Conservation (phyloP, 768 basidiomycete genomes). For the Collybiopsis luxurians region DNA sequence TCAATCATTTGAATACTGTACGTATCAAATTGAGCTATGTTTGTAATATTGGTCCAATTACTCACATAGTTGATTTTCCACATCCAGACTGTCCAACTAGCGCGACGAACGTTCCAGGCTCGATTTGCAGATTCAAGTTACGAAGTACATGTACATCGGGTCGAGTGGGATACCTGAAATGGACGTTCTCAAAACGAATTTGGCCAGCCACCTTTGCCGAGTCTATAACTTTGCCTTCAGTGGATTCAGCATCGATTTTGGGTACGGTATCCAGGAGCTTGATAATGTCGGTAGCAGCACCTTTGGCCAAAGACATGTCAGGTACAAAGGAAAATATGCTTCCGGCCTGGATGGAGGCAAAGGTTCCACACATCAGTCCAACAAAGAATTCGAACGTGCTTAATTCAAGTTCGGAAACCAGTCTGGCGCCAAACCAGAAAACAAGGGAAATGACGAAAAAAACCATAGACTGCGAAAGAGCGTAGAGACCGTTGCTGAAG, state of each 20-base stretch:
- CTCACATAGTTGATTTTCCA: constrained; percentile 81
- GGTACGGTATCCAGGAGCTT: constrained; percentile 70
- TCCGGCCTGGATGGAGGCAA: constrained; percentile 85
- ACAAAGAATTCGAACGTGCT: constrained; percentile 74
- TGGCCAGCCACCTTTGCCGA: constrained; percentile 48
- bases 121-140: constrained; percentile 65
- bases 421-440: constrained; percentile 72
- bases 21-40: constrained; percentile 2
- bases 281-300: constrained; percentile 74
- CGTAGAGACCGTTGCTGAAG: constrained; percentile 64
- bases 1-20: constrained; percentile 76
- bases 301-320: constrained; percentile 81
- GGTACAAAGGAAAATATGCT: constrained; percentile 85
- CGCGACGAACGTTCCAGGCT: constrained; percentile 79
- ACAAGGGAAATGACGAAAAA: constrained; percentile 85
- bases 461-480: constrained; percentile 67
- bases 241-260: constrained; percentile 79
- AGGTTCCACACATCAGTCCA: constrained; percentile 75
- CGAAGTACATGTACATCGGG: constrained; percentile 82
- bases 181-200: constrained; percentile 74
- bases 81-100: constrained; percentile 80
- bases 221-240: constrained; percentile 54
- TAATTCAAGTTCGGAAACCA: constrained; percentile 55
- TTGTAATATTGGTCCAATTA: constrained; percentile 3
- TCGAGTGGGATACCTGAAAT: constrained; percentile 90